Base-by-base conservation (phyloP, 345 rosid species). In the Garcia nutans region DNA sequence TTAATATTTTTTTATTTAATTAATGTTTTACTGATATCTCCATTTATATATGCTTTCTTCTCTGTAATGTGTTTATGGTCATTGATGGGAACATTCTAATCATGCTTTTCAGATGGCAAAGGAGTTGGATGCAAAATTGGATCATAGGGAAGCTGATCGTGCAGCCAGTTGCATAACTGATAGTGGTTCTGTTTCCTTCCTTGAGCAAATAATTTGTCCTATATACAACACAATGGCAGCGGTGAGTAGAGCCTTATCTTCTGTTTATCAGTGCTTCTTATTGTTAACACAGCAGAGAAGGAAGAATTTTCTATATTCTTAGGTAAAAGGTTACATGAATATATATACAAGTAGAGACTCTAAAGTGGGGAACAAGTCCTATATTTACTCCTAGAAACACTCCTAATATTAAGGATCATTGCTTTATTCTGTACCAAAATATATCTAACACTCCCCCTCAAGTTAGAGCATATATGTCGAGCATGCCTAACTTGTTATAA, bases 41-140 rank as follows among this genome's bases (percentile, higher is more conserved):
- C 12, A 60, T 60, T 1, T 2, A 41, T 44, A 33, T 33, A 33
- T 1, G 37, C 37, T 33, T 33, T 33, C 37, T 33, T 3, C 1
- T 33, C 37, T 33, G 37, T 15, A 6, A 41, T 70, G 24, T 56
- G 19, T 65, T 72, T 24, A 17, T 64, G 17, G 42, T 58, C 59
- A 65, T 76, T 59, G 59, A 62, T 73, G 16, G 23, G 16, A 68
- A 56, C 31, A 42, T 70, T 44, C 66, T 47, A 5, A 42, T 71
- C 73, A 6, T 67, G 61, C 55, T 64, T 77, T 86, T 73, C 84
- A 96, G 99, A 93, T 96, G 99, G 99, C 99, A 56, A 96, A 88
- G 78, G 98, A 96, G 76, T 81, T 96, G 89, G 99, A 96, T 87
- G 97, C 89, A 56, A 85, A 71, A 80, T 75, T 96, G 86, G 99